Evolutionary conservation across 176 grass and related monocot genomes (phyloP), one percentile per base, ranked within the genome.

Genomic region (Rhynchospora tenuis): DNA sequence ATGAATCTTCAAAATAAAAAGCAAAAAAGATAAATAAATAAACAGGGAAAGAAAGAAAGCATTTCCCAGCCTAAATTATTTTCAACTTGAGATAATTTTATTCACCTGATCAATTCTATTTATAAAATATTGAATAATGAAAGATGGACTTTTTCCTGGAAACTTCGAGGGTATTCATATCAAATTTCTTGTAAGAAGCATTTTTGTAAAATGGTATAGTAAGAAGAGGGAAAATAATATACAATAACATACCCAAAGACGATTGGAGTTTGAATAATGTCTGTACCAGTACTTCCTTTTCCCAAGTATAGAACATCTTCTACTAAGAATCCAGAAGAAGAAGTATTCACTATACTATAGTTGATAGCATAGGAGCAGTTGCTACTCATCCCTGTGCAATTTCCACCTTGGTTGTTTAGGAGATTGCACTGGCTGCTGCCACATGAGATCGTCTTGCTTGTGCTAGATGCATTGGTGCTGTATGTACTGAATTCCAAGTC

Each of bases 391-490:
- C 66, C 50, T 26, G 55, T 60, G 84, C 95, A 98, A 16, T 29
- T 80, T 60, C 79, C 5, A 22, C 3, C 43, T 45, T 26, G 9
- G 79, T 44, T 10, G 3, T 2, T 79, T 64, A 60, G 81, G 9
- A 43, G 65, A 3, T 85, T 81, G 87, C 95, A 98, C 1, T 94
- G 83, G 56, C 72, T 48, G 79, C 86, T 27, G 23, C 5, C 81
- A 79, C 95, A 98, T 14, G 73, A 51, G 3, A 98, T 93, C 15
- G 28, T n/a, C 82, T 90, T 85, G 84, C 95, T 94, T 84, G 95
- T 94, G 78, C 90, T 87, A 27, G 95, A 98, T 68, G 2, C 0
- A 22, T 38, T 58, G 4, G 92, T 89, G 68, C 54, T 94, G 80
- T 98, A 98, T 2, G 57, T 83, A 14, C 13, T 76, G 61, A 93